Conservation (phyloP, 441 rosid species). For the Adansonia rubrostipa region DNA sequence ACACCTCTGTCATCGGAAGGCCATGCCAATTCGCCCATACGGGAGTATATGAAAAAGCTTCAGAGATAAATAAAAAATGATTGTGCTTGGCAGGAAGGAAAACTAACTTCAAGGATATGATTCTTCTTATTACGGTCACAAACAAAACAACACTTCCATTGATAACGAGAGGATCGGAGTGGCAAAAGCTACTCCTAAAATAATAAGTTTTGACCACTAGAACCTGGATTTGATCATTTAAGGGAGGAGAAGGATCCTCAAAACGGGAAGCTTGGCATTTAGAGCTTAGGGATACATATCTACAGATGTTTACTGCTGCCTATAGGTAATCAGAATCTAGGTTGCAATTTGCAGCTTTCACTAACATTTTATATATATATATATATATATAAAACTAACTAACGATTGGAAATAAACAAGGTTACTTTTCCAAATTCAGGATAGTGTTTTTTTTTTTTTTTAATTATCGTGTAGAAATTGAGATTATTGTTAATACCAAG, state of each 20-base stretch:
- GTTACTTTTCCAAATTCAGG: constrained; percentile 19
- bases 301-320: neutral
- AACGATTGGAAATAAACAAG: neutral
- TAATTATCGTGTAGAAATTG: neutral
- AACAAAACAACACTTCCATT: neutral
- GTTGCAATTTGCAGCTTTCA: neutral
- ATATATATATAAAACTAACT: neutral
- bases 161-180: neutral
- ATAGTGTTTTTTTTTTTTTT: constrained; percentile 1
- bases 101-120: neutral
- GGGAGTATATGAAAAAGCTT: neutral
- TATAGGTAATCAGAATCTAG: neutral
- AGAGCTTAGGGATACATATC: neutral
- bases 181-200: neutral
- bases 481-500: neutral
- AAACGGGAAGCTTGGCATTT: constrained; percentile 18
- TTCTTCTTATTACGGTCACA: neutral
- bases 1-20: constrained; percentile 19
- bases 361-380: neutral
- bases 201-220: neutral
- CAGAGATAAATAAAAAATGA: neutral
- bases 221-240: neutral
- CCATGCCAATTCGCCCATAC: neutral
- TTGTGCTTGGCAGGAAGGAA: neutral
- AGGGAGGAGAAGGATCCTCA: neutral